Evolutionary conservation across 345 rosid genomes (phyloP).

Genomic region (Salix koriyanagi): DNA sequence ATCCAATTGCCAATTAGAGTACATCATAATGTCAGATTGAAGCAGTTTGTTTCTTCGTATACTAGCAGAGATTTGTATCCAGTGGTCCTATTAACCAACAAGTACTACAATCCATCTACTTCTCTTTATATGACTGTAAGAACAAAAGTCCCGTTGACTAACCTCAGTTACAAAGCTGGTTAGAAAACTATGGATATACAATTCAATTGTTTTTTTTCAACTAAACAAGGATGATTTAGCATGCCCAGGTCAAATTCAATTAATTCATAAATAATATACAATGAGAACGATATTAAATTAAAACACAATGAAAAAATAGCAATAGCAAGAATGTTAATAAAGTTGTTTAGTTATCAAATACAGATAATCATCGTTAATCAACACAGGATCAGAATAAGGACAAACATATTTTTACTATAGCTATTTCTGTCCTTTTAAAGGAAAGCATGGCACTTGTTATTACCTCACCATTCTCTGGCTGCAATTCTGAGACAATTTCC

Average conservation of each 20-base stretch:
- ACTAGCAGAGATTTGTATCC: neutral
- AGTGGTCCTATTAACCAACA: neutral
- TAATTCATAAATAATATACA: neutral
- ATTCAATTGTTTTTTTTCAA: neutral
- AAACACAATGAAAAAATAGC: neutral
- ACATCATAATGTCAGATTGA: neutral
- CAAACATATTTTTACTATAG: neutral
- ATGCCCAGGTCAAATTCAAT: neutral
- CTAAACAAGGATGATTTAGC: neutral
- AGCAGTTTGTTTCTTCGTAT: neutral
- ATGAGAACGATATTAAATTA: neutral
- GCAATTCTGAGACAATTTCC: constrained; percentile 70
- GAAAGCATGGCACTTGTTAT: neutral
- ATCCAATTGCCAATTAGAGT: neutral
- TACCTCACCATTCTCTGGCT: constrained; percentile 82
- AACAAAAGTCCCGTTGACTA: neutral
- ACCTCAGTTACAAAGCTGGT: neutral
- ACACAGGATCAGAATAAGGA: neutral
- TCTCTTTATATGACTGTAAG: neutral
- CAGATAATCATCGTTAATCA: neutral
- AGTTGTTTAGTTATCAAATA: neutral
- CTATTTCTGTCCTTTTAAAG: neutral
- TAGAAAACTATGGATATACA: neutral
- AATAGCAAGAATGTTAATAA: neutral
- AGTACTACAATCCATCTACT: neutral